Conservation (phyloP, 805 yeast species). For the Millerozyma miso region DNA sequence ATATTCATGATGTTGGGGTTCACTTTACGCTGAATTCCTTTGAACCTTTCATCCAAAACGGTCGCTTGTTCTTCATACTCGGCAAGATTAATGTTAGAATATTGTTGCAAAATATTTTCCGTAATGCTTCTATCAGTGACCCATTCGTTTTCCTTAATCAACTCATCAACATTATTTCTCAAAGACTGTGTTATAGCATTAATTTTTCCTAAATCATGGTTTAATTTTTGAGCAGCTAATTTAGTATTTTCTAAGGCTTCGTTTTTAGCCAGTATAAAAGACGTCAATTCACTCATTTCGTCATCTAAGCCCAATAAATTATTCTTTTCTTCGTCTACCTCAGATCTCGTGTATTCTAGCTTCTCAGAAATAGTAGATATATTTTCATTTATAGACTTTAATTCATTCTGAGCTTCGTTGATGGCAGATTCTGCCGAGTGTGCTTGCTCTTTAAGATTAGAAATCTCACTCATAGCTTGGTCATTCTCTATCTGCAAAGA, state of each 20-base stretch:
- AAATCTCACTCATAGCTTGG: conserved; percentile 57
- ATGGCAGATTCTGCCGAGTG: conserved; percentile 30
- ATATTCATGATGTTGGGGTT: conserved; percentile 83
- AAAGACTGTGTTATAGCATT: conserved; percentile 33
- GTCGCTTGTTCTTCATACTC: conserved; percentile 57
- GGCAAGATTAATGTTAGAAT: conserved; percentile 58
- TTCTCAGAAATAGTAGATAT: conserved; percentile 19
- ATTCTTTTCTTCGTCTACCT: conserved; percentile 52
- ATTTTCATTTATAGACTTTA: conserved; percentile 16
- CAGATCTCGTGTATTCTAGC: conserved; percentile 17
- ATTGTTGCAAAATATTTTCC: conserved; percentile 52
- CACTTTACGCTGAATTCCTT: conserved; percentile 73
- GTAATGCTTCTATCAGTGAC: conserved; percentile 60
- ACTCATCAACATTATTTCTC: conserved; percentile 36
- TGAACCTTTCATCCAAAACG: conserved; percentile 54
- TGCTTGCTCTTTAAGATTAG: conserved; percentile 39
- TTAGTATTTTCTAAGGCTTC: conserved; percentile 45
- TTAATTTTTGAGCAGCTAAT: conserved; percentile 49
- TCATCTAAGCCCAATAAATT: conserved; percentile 67
- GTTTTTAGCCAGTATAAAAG: conserved; percentile 39
- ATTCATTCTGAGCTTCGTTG: conserved; percentile 19
- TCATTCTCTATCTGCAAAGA: conserved; percentile 66
- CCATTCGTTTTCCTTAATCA: conserved; percentile 66
- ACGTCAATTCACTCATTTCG: conserved; percentile 61
- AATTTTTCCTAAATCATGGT: conserved; percentile 52